Base-by-base conservation (phyloP, 2,329 filamentous ascomycete genomes). In the Colletotrichum sp. region DNA sequence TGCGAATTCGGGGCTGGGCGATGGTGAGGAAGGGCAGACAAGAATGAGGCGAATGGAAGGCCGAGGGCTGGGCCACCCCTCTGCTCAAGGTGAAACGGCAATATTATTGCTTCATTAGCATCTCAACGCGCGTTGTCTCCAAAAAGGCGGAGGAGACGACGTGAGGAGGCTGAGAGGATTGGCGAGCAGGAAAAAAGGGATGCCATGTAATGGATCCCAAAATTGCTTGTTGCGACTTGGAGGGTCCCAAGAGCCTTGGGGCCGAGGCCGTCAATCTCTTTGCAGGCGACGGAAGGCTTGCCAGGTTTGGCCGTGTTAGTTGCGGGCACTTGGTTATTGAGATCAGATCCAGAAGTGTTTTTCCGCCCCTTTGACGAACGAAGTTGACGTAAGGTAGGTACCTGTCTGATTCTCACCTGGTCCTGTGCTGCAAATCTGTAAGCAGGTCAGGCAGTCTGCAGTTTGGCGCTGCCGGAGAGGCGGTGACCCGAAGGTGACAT, bases 41-140 rank as follows among this genome's bases (percentile, higher is more conserved):
- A 39, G 39, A 59, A 59, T 68, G 73, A 75, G 70, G 73, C 64
- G 70, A 68, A 52, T 64, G 63, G 55, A 36, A 59, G 39, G 55
- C 69, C 39, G 30, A 72, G 73, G 68, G 39, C 43, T 68, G 57
- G 70, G 39, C 70, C 39, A 26, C 39, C 69, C 69, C 39, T 72
- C 69, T 16, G 43, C 59, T 68, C 73, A 59, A 60, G 64, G 64
- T 68, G 73, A 73, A 73, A 75, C 73, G 73, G 64, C 48, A 48
- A 73, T 55, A 57, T 73, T 68, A 60, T 68, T 73, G 64, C 70
- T 73, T 73, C 70, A 65, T 73, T 68, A 48, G 70, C 70, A 75
- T 21, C 43, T 48, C 43, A 59, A 32, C 14, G 63, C 60, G 70
- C 57, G 59, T 48, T 57, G 73, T 68, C 36, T 63, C 28, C 14